These are phyloP conservation scores for Claviceps sp. DNA, from an alignment of 2,329 filamentous ascomycete genomes.

Conservation along the genomic window DNA sequence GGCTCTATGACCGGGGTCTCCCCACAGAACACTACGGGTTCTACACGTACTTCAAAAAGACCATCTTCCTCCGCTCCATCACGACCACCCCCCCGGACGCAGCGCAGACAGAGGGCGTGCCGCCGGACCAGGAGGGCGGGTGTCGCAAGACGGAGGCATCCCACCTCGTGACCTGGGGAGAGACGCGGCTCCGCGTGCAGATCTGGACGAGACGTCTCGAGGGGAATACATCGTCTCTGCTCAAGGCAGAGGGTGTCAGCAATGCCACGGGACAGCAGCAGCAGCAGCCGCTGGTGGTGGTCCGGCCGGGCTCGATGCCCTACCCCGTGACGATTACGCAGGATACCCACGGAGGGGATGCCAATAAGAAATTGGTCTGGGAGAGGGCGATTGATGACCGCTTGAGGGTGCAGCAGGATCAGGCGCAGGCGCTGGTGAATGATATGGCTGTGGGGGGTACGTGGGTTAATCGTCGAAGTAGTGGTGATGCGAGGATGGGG, in stretches of 20 bases:
- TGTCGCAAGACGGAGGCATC: conserved; percentile 37
- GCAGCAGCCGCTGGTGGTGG: conserved; percentile 7
- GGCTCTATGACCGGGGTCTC: conserved; percentile 72
- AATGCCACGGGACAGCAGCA: too few species aligned
- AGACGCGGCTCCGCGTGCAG: conserved; percentile 50
- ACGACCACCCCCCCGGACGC: conserved; percentile 27
- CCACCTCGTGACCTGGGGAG: conserved; percentile 43
- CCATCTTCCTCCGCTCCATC: conserved; percentile 62
- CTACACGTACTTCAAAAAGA: conserved; percentile 82
- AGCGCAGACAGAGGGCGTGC: conserved; percentile 22
- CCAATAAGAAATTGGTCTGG: conserved; percentile 38
- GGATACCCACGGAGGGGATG: conserved; percentile 49
- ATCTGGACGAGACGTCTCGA: conserved; percentile 46
- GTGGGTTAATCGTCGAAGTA: conserved; percentile 37
- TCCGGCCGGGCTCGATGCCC: conserved; percentile 45
- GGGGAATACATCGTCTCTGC: conserved; percentile 28
- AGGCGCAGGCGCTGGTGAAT: conserved; percentile 33
- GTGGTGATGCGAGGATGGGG: conserved; percentile 34
- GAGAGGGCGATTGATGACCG: conserved; percentile 35
- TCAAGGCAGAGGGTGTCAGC: conserved; percentile 14
- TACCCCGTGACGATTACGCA: conserved; percentile 48
- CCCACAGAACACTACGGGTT: conserved; percentile 83
- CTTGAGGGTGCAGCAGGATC: conserved; percentile 29
- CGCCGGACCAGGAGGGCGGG: conserved; percentile 41
- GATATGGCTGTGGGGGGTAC: conserved; percentile 36